These are phyloP conservation scores for Phytopythium boreale DNA, from an alignment of 352 stramenopile genomes.

Conservation along the genomic window DNA sequence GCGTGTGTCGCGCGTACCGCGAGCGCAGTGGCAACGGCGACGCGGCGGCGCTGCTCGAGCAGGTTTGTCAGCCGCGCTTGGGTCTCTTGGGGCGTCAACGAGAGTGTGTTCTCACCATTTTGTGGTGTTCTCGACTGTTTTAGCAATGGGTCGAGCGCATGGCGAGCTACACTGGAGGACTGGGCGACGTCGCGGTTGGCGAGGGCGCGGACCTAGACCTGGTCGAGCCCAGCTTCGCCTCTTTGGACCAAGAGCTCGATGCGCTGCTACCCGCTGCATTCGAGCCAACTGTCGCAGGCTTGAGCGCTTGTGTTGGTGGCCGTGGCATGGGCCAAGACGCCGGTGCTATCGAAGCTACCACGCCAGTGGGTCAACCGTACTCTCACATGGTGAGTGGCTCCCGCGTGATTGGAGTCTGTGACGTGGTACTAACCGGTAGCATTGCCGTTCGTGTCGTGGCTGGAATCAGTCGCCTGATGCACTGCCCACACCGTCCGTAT, in stretches of 20 bases:
- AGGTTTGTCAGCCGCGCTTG: no score
- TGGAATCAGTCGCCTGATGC: constrained; percentile 13
- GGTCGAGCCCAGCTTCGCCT: background rate
- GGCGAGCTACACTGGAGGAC: constrained; percentile 27
- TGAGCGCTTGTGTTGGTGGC: no score
- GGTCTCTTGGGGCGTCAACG: no score
- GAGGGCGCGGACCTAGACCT: background rate
- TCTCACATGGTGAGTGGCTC: constrained; percentile 20
- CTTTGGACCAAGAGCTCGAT: constrained; percentile 2
- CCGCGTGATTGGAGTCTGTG: no score
- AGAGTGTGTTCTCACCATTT: background rate
- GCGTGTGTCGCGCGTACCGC: constrained; percentile 45
- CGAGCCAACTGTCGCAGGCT: background rate
- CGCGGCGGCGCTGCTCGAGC: constrained; percentile 19
- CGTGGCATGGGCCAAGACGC: no score
- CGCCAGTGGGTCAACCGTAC: constrained; percentile 17
- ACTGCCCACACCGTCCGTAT: constrained; percentile 18
- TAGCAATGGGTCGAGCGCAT: constrained; percentile 46
- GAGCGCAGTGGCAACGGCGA: constrained; percentile 19
- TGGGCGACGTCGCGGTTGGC: background rate
- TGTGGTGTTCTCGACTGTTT: no score
- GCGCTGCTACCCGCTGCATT: constrained; percentile 2
- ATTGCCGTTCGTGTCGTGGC: background rate
- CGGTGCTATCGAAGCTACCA: constrained; percentile 1
- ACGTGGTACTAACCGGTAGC: background rate